Evolutionary conservation across 192 early-diverging fungal genomes (phyloP).

Genomic region (Neocallimastix lanati): DNA sequence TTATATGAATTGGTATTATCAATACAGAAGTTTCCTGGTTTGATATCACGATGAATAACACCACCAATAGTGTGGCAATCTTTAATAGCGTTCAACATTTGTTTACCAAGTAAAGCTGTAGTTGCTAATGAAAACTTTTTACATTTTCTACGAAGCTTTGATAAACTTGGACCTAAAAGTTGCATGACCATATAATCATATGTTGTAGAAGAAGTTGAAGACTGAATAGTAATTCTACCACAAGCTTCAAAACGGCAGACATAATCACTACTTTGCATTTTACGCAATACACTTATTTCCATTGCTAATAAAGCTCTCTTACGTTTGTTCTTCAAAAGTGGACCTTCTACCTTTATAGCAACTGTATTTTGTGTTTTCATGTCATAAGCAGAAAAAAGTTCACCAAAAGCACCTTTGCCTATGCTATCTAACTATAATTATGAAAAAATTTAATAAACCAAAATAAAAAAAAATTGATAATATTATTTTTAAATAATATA

Average conservation of each 20-base stretch:
- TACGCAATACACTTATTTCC: slow-evolving; percentile 19
- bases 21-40: slow-evolving; percentile 30
- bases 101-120: slow-evolving; percentile 17
- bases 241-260: slow-evolving; percentile 15
- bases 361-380: slow-evolving; percentile 8
- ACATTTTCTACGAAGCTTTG: slow-evolving; percentile 18
- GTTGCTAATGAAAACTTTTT: slow-evolving; percentile 15
- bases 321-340: neutral
- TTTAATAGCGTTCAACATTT: slow-evolving; percentile 28
- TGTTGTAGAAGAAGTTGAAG: slow-evolving; percentile 6
- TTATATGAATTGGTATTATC: neutral
- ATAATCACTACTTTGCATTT: slow-evolving; percentile 13
- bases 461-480: no score
- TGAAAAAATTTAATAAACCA: no score
- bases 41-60: slow-evolving; percentile 34
- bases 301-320: slow-evolving; percentile 29
- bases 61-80: slow-evolving; percentile 19
- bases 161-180: slow-evolving; percentile 29
- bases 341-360: slow-evolving; percentile 35
- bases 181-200: slow-evolving; percentile 34
- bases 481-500: no score
- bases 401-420: slow-evolving; percentile 34
- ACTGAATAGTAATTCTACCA: slow-evolving; percentile 15
- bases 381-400: slow-evolving; percentile 27
- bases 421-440: neutral